These are phyloP conservation scores for Xylaria arbuscula DNA, from an alignment of 2,329 filamentous ascomycete genomes.

Conservation along the genomic window DNA sequence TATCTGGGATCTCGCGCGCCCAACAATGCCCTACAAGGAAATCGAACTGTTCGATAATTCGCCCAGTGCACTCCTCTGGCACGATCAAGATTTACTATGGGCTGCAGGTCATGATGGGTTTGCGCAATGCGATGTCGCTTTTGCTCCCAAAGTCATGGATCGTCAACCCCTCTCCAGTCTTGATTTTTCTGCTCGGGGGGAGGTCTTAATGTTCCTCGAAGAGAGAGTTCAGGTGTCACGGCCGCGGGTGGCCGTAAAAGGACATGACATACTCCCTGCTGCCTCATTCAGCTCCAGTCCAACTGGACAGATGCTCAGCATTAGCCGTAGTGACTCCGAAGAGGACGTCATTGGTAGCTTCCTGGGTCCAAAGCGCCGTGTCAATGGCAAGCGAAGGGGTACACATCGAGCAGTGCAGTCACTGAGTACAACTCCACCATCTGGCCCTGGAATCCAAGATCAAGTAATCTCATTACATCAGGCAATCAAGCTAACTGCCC, in stretches of 20 bases:
- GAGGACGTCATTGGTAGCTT: conserved; percentile 72
- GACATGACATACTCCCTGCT: conserved; percentile 48
- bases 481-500: conserved; percentile 66
- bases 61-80: conserved; percentile 71
- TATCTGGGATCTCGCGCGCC: conserved; percentile 75
- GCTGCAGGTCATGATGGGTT: conserved; percentile 73
- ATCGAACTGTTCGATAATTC: conserved; percentile 69
- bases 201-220: conserved; percentile 71
- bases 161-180: conserved; percentile 70
- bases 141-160: conserved; percentile 71
- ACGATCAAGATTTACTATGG: conserved; percentile 73
- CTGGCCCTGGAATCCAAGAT: conserved; percentile 55
- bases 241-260: conserved; percentile 49
- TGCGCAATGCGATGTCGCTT: conserved; percentile 73
- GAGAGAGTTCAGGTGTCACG: conserved; percentile 62
- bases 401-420: conserved; percentile 57
- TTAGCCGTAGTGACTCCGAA: conserved; percentile 72
- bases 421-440: conserved; percentile 67
- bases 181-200: conserved; percentile 69
- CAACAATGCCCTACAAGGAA: conserved; percentile 74
- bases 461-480: conserved; percentile 66
- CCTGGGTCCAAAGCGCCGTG: conserved; percentile 59
- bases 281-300: conserved; percentile 62
- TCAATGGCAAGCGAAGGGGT: conserved; percentile 55
- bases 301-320: conserved; percentile 62